Base-by-base conservation (phyloP, 148 eudicot genomes). In the Spergularia marina region DNA sequence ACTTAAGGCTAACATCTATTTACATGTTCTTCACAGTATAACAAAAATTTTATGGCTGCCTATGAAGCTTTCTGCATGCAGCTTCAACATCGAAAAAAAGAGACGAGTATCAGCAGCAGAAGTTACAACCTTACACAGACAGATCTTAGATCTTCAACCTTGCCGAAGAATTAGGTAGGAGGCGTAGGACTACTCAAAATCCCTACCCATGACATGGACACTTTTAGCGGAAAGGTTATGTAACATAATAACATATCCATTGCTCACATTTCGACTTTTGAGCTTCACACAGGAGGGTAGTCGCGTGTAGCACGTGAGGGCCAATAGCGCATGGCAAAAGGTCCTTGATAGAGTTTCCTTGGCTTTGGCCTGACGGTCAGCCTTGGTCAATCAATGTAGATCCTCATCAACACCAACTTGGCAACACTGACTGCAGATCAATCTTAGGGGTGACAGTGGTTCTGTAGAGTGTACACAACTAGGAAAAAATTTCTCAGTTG, bases 401-500 rank as follows among this genome's bases (percentile, higher is more conserved):
- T 30, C 61, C 57, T 68, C 57, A 53, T 64, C 0, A 15, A n/a
- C 53, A 54, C 40, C 63, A 65, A 54, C 55, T 23, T 30, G 44
- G 40, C 63, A 56, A 62, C 55, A 23, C 47, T 47, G 53, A 36
- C 25, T 21, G 18, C 21, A 40, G 63, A 64, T 23, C 12, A 49
- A 16, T 53, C 55, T 61, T 56, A 13, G 53, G 36, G 53, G 69
- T 10, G 25, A 11, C 16, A 40, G 40, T 74, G 40, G 20, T 59
- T 53, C 40, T 40, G 54, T 17, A 12, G 53, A 52, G 23, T 60
- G 41, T 40, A 54, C 40, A 77, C n/a, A 13, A 12, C 44, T 40
- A 59, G 14, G 59, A 44, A 10, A 41, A 14, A 51, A 40, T 61
- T 8, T 13, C 62, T 89, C 78, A 93, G 84, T 93, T 93, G 90